Evolutionary conservation across 2,329 filamentous ascomycete genomes (phyloP), one percentile per base, ranked within the genome.

Genomic region (Colletotrichum salicis): DNA sequence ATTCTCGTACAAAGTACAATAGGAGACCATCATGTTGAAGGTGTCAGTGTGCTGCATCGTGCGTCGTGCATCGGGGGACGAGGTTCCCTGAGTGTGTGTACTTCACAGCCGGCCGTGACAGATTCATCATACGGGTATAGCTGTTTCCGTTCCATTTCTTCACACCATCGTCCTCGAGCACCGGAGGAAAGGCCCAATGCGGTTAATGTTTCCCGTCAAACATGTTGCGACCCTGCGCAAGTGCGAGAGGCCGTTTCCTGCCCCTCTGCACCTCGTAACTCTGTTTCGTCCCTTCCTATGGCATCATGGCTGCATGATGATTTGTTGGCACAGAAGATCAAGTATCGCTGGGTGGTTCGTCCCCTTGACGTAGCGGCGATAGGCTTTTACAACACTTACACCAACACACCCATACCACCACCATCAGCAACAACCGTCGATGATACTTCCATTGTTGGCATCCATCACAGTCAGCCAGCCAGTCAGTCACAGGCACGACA

Each of bases 201-300:
- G 29, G 54, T 35, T 52, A 22, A 11, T 19, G 13, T 22, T 22
- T 54, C 41, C 41, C 55, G 35, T 68, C 59, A 33, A 12, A 37
- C 37, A 51, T 48, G 51, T 57, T 13, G 31, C 35, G 51, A n/a
- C 33, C 41, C 29, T 62, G 29, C 48, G 61, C 51, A 29, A 37
- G 29, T 64, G 64, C 57, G 15, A 33, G 57, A 62, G 57, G 56
- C 31, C 31, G 52, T 54, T 58, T 45, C 10, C 54, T 68, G 33
- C 22, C 13, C 31, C 13, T 59, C 27, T 59, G 65, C 69, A 64
- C 35, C 41, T 51, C 12, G 24, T 33, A 71, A 64, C 69, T 64
- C 35, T 60, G 35, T 64, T 52, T 41, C 66, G 41, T 54, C 60
- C 37, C 52, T 57, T 58, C 31, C 27, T 24, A 13, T 12, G 45